These are phyloP conservation scores for Metschnikowia rubicola DNA, from an alignment of 805 yeast species.

Conservation along the genomic window DNA sequence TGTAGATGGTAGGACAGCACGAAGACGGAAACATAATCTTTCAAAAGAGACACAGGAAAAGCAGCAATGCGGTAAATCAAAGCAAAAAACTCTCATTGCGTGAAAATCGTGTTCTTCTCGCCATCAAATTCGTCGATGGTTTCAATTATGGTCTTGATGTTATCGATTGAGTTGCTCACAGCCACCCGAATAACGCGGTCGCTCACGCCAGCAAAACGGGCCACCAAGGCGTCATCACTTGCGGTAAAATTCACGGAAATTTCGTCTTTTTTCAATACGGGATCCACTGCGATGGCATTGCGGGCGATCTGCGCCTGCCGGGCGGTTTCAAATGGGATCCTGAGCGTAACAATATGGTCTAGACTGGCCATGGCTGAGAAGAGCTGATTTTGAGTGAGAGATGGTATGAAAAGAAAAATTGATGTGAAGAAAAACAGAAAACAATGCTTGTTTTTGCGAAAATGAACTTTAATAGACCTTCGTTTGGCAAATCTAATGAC, in stretches of 20 bases:
- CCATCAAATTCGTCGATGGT: constrained; percentile 70
- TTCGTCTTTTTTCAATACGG: constrained; percentile 71
- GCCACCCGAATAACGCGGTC: constrained; percentile 82
- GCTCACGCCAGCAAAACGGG: constrained; percentile 56
- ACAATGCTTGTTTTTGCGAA: too few species aligned
- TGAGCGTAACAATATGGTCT: constrained; percentile 30
- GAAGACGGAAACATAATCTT: too few species aligned
- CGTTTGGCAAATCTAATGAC: too few species aligned
- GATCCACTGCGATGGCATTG: constrained; percentile 69
- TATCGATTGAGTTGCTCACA: constrained; percentile 75
- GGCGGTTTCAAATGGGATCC: constrained; percentile 59
- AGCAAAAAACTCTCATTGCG: too few species aligned
- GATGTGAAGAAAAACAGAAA: too few species aligned
- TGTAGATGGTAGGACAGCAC: too few species aligned
- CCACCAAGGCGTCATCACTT: constrained; percentile 35
- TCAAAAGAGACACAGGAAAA: too few species aligned
- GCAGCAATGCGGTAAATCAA: too few species aligned
- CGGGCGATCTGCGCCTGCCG: constrained; percentile 64
- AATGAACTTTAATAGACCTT: too few species aligned
- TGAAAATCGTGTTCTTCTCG: constrained; percentile 22
- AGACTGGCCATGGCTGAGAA: constrained; percentile 10
- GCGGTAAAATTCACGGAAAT: constrained; percentile 46
- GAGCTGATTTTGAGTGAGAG: too few species aligned
- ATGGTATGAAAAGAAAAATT: too few species aligned
- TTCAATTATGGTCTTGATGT: constrained; percentile 71